A percentile compares a stretch with the other conserved stretches of the same genome.
phyloP scores from a whole-genome alignment of 495 filamentous ascomycete genomes.

The Penicillium antarcticum region DNA sequence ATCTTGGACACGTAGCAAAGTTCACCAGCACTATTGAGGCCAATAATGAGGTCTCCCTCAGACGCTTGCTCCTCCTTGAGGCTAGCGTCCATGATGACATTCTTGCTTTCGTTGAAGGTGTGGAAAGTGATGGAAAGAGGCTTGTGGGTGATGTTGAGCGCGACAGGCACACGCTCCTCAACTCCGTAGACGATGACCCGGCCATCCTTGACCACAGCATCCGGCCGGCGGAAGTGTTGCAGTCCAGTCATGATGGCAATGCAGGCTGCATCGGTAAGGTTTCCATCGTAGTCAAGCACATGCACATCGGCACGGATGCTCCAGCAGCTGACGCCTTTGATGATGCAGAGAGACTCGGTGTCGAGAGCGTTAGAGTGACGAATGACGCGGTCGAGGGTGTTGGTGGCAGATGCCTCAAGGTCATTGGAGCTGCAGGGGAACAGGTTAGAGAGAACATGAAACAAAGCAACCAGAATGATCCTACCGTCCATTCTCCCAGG shows the following conservation, averaged over 20 bases:
- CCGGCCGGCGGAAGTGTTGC: constrained; percentile 84
- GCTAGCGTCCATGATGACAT: constrained; percentile 72
- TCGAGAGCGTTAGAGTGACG: constrained; percentile 88
- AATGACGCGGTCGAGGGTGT: constrained; percentile 86
- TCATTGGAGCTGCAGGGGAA: constrained; percentile 57
- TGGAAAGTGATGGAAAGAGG: constrained; percentile 86
- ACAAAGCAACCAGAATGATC: constrained; percentile 4
- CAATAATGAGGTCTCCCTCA: constrained; percentile 79
- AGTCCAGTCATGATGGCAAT: constrained; percentile 83
- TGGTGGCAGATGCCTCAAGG: constrained; percentile 77
- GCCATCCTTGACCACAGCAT: constrained; percentile 79
- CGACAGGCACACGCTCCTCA: constrained; percentile 85
- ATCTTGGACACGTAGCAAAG: constrained; percentile 88
- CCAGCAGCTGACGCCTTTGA: constrained; percentile 89
- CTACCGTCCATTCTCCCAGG: constrained; percentile 82
- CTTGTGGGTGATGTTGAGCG: constrained; percentile 82
- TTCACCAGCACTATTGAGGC: constrained; percentile 84
- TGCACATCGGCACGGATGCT: constrained; percentile 84
- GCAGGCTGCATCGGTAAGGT: constrained; percentile 79
- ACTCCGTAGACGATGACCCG: constrained; percentile 74
- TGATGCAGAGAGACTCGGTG: constrained; percentile 90
- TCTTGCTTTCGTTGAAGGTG: constrained; percentile 67
- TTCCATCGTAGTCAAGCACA: constrained; percentile 83
- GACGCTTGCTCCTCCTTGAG: constrained; percentile 82
- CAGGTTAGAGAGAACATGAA: constrained; percentile 4